phyloP scores from a whole-genome alignment of 2,329 filamentous ascomycete genomes.

The Geosmithia flava region DNA sequence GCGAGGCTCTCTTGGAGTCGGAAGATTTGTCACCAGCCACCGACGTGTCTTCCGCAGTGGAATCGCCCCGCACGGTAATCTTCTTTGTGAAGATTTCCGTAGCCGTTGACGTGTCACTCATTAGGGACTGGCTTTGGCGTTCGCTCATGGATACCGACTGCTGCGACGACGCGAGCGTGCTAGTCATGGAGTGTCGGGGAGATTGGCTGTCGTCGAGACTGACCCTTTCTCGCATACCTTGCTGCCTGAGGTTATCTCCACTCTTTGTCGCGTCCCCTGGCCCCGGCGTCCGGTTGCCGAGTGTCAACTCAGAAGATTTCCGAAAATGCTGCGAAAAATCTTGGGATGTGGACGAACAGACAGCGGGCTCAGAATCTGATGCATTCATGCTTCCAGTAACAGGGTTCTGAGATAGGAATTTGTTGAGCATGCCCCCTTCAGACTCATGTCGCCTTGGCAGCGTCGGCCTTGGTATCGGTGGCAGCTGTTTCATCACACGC shows the following conservation, averaged over 20 bases:
- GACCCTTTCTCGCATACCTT: neutral
- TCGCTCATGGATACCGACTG: slow-evolving; percentile 1
- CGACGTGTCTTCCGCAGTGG: neutral
- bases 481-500: neutral
- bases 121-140: slow-evolving; percentile 1
- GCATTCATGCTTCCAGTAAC: neutral
- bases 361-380: neutral
- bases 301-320: neutral
- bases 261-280: neutral
- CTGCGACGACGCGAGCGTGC: slow-evolving; percentile 1
- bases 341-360: neutral
- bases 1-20: neutral
- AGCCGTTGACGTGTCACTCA: slow-evolving; percentile 1
- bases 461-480: neutral
- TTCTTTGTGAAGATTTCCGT: neutral
- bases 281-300: neutral
- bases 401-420: neutral
- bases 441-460: neutral
- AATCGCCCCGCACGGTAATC: neutral
- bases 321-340: neutral
- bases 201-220: neutral
- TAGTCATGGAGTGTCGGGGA: slow-evolving; percentile 1
- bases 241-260: neutral
- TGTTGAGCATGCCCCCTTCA: neutral
- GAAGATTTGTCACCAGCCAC: neutral